Percentiles rank a stretch among this genome's conserved stretches.
Evolutionary conservation across 129 eudicot genomes (phyloP).

Genomic region (Flaveria linearis): DNA sequence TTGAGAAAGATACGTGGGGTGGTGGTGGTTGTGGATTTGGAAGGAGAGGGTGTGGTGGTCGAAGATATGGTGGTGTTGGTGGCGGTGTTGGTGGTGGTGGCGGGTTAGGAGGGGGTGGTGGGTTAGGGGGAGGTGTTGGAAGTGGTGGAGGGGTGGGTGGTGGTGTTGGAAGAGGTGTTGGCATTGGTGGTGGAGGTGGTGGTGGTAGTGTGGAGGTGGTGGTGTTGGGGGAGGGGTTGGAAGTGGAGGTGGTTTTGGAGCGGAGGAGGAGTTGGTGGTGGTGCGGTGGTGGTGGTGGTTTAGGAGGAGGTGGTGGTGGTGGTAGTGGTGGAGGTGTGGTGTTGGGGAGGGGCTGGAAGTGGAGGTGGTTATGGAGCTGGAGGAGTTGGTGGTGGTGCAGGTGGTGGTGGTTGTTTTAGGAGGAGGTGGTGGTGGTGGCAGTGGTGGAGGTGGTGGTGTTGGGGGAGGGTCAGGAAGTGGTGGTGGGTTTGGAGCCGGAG

Average conservation of each 20-base stretch:
- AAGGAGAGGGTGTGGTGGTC: background rate
- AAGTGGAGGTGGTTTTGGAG: too few relatives aligned
- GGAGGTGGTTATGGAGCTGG: too few relatives aligned
- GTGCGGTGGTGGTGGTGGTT: slow-evolving; percentile 20
- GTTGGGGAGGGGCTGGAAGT: too few relatives aligned
- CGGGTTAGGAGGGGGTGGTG: background rate
- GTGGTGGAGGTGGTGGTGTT: too few relatives aligned
- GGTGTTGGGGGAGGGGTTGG: slow-evolving; percentile 7
- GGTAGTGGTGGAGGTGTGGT: slow-evolving; percentile 33
- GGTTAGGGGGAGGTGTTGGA: background rate
- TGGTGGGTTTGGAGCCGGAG: slow-evolving; percentile 8
- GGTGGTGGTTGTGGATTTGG: slow-evolving; percentile 27
- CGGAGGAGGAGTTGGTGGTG: slow-evolving; percentile 22
- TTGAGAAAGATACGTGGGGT: slow-evolving; percentile 35
- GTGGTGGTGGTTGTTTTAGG: too few relatives aligned
- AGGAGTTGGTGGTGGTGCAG: too few relatives aligned
- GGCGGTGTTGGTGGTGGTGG: background rate
- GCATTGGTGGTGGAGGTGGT: background rate
- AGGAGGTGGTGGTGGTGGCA: too few relatives aligned
- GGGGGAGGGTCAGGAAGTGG: too few relatives aligned
- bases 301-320: background rate
- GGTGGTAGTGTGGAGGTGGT: slow-evolving; percentile 25
- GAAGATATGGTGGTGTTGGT: background rate
- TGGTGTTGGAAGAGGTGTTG: slow-evolving; percentile 7
- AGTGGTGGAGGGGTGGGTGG: background rate